Base-by-base conservation (phyloP, 164 flowering plant species). In the Chimonanthus praecox region DNA sequence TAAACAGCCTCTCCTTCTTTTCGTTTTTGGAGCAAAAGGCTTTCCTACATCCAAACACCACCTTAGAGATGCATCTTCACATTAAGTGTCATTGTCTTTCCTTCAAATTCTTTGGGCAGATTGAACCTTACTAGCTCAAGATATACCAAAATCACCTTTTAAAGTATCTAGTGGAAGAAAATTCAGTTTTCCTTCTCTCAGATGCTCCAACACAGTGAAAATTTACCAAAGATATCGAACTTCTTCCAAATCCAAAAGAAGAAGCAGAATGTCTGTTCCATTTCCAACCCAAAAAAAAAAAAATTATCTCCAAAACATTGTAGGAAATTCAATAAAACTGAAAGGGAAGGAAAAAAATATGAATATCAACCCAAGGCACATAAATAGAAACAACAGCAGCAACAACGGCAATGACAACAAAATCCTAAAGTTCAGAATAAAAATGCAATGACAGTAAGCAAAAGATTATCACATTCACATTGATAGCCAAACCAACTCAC, bases 331-430 rank as follows among this genome's bases (percentile, higher is more conserved):
- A 58, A 6, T 10, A 13, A 13, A 13, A 58, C 16, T 13, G 16
- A 58, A 8, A 58, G 5, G 61, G 61, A 8, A 13, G 61, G 3
- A 8, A 33, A 44, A 33, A 33, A 33, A 33, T 33, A 33, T 33
- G 33, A 33, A 33, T 33, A 45, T 69, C 67, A 13, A 77, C 20
- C 72, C 11, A 60, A 72, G 51, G 43, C 62, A 66, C 6, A 58
- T n/a, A 58, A 8, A 33, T 33, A 33, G 33, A 33, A 33, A 33
- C 33, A 33, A 33, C 33, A 33, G 33, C 33, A 33, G 33, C 33
- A 33, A 1, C 33, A 33, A 33, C 33, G 33, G 33, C 1, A 33
- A 33, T 33, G 33, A 33, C 33, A 33, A 33, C 33, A 33, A 33
- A 33, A 33, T 33, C 33, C 33, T 33, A 33, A 33, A 33, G 33